Evolutionary conservation across 2,329 filamentous ascomycete genomes (phyloP).

Genomic region (Dactylonectria estremocensis): DNA sequence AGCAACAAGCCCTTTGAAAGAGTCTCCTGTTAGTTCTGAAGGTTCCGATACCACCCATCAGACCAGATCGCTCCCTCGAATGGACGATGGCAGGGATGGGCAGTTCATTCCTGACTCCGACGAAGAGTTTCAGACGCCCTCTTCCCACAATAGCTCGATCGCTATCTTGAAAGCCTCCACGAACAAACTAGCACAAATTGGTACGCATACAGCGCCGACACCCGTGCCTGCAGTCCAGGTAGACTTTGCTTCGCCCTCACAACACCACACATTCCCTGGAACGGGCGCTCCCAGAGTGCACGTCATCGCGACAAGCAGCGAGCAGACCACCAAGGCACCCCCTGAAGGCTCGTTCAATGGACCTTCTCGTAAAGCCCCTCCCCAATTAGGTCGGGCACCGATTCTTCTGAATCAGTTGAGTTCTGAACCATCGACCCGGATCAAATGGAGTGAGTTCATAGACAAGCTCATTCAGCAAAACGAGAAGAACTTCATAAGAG

Average conservation of each 20-base stretch:
- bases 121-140: conserved; percentile 64
- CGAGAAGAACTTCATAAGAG: conserved; percentile 62
- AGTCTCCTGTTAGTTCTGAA: conserved; percentile 21
- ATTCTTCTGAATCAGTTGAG: conserved; percentile 51
- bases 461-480: conserved; percentile 63
- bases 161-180: conserved; percentile 24
- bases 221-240: neutral
- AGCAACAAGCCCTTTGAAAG: conserved; percentile 22
- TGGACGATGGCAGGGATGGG: conserved; percentile 47
- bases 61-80: neutral
- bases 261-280: too few species aligned
- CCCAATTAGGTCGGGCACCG: conserved; percentile 46
- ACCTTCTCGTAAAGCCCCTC: conserved; percentile 1
- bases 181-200: conserved; percentile 2
- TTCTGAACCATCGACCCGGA: conserved; percentile 52
- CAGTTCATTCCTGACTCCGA: conserved; percentile 70
- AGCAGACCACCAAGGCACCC: too few species aligned
- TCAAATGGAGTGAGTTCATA: conserved; percentile 55
- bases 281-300: too few species aligned
- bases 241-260: neutral
- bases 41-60: too few species aligned
- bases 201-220: neutral
- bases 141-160: conserved; percentile 44
- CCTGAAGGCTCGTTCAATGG: too few species aligned
- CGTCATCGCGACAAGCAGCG: too few species aligned